Evolutionary conservation across 2,329 filamentous ascomycete genomes (phyloP), one percentile per base, ranked within the genome.

Genomic region (Endothia cerciana): DNA sequence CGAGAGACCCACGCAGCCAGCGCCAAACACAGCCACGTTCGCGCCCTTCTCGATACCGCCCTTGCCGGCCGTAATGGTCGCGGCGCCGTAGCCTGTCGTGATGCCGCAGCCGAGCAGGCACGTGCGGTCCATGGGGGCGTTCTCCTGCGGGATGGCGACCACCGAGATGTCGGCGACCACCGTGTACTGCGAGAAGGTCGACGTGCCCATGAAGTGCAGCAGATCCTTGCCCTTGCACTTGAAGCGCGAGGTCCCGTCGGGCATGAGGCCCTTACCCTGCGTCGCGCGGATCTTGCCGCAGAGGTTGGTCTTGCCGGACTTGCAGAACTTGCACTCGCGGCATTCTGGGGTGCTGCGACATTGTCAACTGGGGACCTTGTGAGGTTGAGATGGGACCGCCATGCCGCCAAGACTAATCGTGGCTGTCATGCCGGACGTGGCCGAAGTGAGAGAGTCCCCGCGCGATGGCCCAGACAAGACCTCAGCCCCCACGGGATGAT

Each of bases 321-420:
- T 94, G 90, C 95, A 99, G 87, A 98, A 98, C 85, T 98, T 98
- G 89, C 95, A 99, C 80, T 98, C 94, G 73, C 87, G 85, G 85
- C 94, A 98, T 83, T 98, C 94, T 71, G 95, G 95, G 58, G 94
- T 98, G 85, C 93, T 97, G 74, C 66, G 51, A 22, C 41, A 56
- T 0, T 53, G 64, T 58, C 49, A 68, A 60, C 60, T 51, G 17
- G n/a, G 36, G 19, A n/a, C 41, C 13, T 15, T 43, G 8, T 15
- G 41, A 43, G 41, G 19, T 15, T 43, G 41, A 36, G 33, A 36
- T 1, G 6, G 33, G 33, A 10, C 33, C 33, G 10, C 33, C 5
- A 36, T 36, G 33, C 33, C 33, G 33, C 2, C 33, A 36, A 10
- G 33, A 36, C 33, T 10, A 36, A 10, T 36, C 33, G 33, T 10